Evolutionary conservation across 345 rosid species (phyloP).

Genomic region (Eucalyptus shirleyi): DNA sequence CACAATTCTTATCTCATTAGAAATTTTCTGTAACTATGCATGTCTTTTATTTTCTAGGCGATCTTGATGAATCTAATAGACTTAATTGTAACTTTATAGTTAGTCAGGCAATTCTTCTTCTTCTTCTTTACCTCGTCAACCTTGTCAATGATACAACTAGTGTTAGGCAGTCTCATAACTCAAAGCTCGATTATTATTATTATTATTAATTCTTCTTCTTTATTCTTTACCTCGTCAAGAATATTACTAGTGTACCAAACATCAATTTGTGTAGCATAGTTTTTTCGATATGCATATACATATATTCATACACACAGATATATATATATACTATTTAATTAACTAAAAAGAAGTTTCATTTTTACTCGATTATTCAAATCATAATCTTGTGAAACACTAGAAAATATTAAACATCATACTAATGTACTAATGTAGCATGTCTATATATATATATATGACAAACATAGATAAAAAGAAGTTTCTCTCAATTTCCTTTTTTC

Average conservation of each 20-base stretch:
- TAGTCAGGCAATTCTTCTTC: no score
- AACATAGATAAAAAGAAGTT: neutral
- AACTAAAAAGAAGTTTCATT: neutral
- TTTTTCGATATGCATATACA: neutral
- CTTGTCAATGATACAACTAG: no score
- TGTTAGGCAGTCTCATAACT: no score
- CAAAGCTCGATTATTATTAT: no score
- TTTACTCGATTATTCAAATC: neutral
- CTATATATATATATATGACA: neutral
- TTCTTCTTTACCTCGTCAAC: no score
- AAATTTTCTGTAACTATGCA: accelerated
- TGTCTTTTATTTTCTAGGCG: accelerated
- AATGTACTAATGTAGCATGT: neutral
- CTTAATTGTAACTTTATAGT: neutral
- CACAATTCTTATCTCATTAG: accelerated
- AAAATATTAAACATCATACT: neutral
- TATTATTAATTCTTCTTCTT: no score
- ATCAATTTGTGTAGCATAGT: neutral
- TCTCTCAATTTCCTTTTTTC: neutral
- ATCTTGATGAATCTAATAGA: neutral
- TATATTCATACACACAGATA: accelerated
- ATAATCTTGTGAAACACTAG: neutral
- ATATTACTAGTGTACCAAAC: accelerated
- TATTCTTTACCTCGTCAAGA: accelerated
- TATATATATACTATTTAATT: neutral